These are phyloP conservation scores for Helicosporidium sp. DNA, from an alignment of 139 green algal genomes.

Conservation along the genomic window DNA sequence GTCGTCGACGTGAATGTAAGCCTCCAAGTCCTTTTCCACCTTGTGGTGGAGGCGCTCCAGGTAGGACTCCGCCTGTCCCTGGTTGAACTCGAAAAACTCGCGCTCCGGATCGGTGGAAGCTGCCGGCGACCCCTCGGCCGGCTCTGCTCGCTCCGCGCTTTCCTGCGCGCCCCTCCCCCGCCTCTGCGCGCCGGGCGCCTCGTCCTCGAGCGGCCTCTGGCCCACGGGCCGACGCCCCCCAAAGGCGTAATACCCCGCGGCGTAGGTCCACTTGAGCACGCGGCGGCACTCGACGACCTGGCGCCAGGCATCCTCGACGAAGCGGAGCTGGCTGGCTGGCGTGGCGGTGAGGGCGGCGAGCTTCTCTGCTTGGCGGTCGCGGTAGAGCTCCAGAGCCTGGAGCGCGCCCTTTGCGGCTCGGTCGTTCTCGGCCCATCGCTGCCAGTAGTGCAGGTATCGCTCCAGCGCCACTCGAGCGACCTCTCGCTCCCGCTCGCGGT, in stretches of 20 bases:
- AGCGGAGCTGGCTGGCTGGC: slow-evolving; percentile 70
- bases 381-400: slow-evolving; percentile 16
- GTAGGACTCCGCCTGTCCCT: slow-evolving; percentile 61
- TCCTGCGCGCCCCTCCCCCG: slow-evolving; percentile 1
- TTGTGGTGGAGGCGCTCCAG: slow-evolving; percentile 64
- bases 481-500: slow-evolving; percentile 52
- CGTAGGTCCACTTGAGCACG: slow-evolving; percentile 97
- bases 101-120: no score
- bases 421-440: slow-evolving; percentile 61
- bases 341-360: slow-evolving; percentile 62
- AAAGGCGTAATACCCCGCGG: slow-evolving; percentile 81
- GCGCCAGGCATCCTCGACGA: slow-evolving; percentile 64
- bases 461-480: slow-evolving; percentile 70
- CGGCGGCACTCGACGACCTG: slow-evolving; percentile 77
- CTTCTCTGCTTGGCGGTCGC: no score
- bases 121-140: slow-evolving; percentile 30
- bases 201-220: background rate
- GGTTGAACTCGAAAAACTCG: slow-evolving; percentile 90
- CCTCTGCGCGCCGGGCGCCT: background rate
- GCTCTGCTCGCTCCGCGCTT: slow-evolving; percentile 2
- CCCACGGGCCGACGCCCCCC: slow-evolving; percentile 11
- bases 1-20: slow-evolving; percentile 14
- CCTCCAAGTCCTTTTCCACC: slow-evolving; percentile 40
- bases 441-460: slow-evolving; percentile 76
- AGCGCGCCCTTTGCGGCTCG: slow-evolving; percentile 1